phyloP scores from a whole-genome alignment of 768 basidiomycete genomes.

The Suillus subluteus region DNA sequence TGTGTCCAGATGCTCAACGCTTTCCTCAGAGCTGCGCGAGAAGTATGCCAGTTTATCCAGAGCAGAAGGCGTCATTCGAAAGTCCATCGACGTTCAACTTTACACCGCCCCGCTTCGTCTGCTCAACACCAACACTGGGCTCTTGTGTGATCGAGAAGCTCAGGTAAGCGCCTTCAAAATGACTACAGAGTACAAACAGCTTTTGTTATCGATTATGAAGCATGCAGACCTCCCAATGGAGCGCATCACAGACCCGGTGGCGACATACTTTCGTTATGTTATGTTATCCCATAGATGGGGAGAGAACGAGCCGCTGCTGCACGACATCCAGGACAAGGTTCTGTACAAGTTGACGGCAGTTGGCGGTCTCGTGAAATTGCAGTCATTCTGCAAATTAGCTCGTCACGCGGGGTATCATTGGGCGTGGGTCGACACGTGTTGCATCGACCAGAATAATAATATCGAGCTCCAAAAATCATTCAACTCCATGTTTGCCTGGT shows the following conservation, averaged over 20 bases:
- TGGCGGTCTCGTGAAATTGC: not conserved
- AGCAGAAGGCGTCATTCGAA: not conserved
- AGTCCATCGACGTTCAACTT: no score
- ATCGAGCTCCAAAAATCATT: not conserved
- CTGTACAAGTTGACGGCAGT: not conserved
- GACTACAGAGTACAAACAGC: not conserved
- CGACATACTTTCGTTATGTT: not conserved
- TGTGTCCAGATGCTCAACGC: no score
- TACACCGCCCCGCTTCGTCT: not conserved
- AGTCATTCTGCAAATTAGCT: not conserved
- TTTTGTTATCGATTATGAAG: not conserved
- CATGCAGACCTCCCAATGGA: not conserved
- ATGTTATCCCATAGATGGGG: not conserved
- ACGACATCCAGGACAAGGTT: not conserved
- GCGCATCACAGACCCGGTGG: not conserved
- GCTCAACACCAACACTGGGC: not conserved
- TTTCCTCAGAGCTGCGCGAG: not conserved
- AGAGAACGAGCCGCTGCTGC: not conserved
- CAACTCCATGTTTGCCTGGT: no score
- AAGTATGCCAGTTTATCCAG: not conserved
- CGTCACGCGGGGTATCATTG: not conserved
- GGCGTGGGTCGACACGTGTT: not conserved
- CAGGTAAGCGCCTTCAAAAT: not conserved
- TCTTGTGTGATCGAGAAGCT: not conserved
- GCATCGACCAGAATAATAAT: not conserved